These are phyloP conservation scores for Ceratocystis alfenasii DNA, from an alignment of 2,329 filamentous ascomycete species.

Conservation along the genomic window DNA sequence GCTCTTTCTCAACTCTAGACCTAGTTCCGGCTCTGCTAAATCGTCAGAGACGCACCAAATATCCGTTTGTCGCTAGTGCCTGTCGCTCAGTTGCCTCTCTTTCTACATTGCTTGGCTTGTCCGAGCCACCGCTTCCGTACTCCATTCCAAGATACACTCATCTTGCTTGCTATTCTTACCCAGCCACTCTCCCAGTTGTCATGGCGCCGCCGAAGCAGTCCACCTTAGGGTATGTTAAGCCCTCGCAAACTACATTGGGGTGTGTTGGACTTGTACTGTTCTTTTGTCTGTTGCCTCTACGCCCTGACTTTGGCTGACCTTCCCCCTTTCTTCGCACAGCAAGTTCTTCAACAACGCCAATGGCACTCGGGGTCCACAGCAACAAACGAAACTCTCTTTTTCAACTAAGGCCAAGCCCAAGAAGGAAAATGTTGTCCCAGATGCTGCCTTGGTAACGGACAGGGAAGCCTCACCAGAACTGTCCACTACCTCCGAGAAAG, in stretches of 20 bases:
- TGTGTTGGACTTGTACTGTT: slow-evolving; percentile 34
- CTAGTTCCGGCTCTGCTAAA: neutral
- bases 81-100: neutral
- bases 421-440: slow-evolving; percentile 4
- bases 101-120: neutral
- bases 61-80: neutral
- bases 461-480: slow-evolving; percentile 24
- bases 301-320: neutral
- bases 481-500: slow-evolving; percentile 22
- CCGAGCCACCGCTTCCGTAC: no score
- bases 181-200: slow-evolving; percentile 19
- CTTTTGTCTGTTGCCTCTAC: neutral
- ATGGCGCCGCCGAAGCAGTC: slow-evolving; percentile 56
- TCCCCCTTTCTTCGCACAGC: slow-evolving; percentile 36
- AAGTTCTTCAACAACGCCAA: slow-evolving; percentile 72
- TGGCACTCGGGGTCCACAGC: slow-evolving; percentile 42
- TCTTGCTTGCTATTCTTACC: neutral
- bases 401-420: slow-evolving; percentile 46
- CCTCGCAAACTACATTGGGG: slow-evolving; percentile 62
- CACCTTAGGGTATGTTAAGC: slow-evolving; percentile 76
- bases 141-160: neutral
- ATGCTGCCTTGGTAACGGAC: slow-evolving; percentile 22
- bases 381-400: slow-evolving; percentile 72
- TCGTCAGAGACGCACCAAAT: neutral
- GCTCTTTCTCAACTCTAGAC: neutral